phyloP scores from a whole-genome alignment of 169 alveolate genomes.

The Eimeria falciformis region DNA sequence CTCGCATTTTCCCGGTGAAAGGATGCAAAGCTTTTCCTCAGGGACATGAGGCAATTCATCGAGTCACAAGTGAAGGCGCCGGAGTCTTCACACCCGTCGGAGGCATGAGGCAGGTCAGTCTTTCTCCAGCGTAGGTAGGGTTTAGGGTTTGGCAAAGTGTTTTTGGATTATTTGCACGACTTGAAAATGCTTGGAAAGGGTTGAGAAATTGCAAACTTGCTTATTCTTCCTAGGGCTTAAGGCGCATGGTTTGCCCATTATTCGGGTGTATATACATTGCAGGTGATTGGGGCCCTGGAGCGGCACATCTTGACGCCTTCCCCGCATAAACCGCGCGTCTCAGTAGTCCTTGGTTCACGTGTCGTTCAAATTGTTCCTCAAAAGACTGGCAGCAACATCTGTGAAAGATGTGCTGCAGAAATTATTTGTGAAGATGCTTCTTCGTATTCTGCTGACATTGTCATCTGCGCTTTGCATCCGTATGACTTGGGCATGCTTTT shows the following conservation, averaged over 20 bases:
- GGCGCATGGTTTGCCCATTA: background rate
- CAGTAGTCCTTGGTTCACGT: constrained; percentile 22
- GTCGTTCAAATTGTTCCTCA: constrained; percentile 7
- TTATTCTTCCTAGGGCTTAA: background rate
- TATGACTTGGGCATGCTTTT: background rate
- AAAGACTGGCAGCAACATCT: background rate
- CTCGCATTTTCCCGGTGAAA: background rate
- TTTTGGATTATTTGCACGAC: background rate
- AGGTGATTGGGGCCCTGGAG: constrained; percentile 26
- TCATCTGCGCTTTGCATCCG: constrained; percentile 44
- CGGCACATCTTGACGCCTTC: constrained; percentile 5
- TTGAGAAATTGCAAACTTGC: background rate
- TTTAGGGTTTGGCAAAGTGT: background rate
- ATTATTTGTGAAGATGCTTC: constrained; percentile 12
- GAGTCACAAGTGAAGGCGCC: constrained; percentile 23
- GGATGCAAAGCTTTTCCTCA: constrained; percentile 13
- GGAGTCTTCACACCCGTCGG: constrained; percentile 45
- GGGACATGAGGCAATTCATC: constrained; percentile 23
- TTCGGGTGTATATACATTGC: background rate
- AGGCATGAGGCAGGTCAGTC: constrained; percentile 44
- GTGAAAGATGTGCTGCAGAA: background rate
- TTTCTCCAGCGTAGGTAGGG: background rate
- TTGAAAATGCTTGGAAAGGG: background rate
- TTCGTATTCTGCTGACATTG: constrained; percentile 3
- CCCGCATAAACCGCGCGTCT: background rate